Base-by-base conservation (phyloP, 179 eudicot genomes). In the Camellia oleifera region DNA sequence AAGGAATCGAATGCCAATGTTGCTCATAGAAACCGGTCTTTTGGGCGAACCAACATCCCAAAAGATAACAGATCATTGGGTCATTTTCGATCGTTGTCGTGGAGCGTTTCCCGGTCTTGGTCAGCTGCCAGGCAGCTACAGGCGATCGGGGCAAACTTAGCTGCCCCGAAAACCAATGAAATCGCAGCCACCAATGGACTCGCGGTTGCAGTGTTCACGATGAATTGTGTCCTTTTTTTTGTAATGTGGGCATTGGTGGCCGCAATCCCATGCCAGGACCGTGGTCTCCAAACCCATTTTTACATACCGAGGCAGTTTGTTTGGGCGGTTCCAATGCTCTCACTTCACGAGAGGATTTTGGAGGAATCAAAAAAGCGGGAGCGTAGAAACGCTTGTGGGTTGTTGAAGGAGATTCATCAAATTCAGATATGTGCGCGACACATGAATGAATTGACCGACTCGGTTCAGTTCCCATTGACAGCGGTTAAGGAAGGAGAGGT, bases 231-330 rank as follows among this genome's bases (percentile, higher is more conserved):
- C 23, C 68, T 94, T 0, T 79, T 85, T 6, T 85, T 94, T 32
- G 93, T 91, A 54, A 94, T 94, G 97, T 94, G 98, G 98, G 88
- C 89, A 5, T 84, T 94, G 6, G 95, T 94, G 20, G 95, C 98
- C 2, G 95, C 98, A 0, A 90, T 94, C 45, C 98, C 98, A 53
- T 94, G 98, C 78, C 98, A 94, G 61, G 98, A 94, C 76, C 87
- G 98, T 0, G 95, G 97, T 10, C 77, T 94, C 2, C 91, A 88
- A n/a, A 75, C 87, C 0, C 93, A 94, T 86, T 88, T 94, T 48
- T 75, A 81, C 17, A 72, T 87, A 8, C 83, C 92, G 6, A 64
- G 88, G 57, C 91, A 91, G 45, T 91, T 78, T 60, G 6, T 76
- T 42, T 92, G 97, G 97, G 89, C 87, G 0, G 66, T 45, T 0